Percentiles rank a stretch among this genome's conserved stretches.
Conservation (phyloP, 495 filamentous ascomycete genomes). For the Diplogelasinospora grovesii region DNA sequence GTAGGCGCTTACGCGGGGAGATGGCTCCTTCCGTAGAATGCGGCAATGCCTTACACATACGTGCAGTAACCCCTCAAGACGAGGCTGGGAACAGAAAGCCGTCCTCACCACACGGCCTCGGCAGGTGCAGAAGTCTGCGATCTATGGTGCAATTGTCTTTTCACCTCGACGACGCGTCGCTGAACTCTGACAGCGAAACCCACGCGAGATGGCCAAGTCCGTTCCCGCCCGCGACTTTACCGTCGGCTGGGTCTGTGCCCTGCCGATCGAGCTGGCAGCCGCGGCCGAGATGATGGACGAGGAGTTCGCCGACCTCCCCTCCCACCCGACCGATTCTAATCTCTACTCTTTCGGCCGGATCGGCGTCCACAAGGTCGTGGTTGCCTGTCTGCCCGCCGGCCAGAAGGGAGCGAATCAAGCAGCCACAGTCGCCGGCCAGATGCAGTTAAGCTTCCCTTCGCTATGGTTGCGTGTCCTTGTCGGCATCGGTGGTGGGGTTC, state of each 20-base stretch:
- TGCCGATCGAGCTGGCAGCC: conserved; percentile 40
- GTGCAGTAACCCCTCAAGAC: too few relatives aligned
- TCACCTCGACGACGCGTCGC: too few relatives aligned
- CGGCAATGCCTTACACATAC: too few relatives aligned
- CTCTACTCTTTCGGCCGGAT: conserved; percentile 38
- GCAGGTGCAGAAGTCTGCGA: too few relatives aligned
- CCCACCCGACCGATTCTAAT: conserved; percentile 26
- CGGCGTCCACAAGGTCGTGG: conserved; percentile 37
- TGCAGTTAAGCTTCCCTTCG: conserved; percentile 22
- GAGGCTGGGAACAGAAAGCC: too few relatives aligned
- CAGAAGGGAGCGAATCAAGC: conserved; percentile 32
- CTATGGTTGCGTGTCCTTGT: conserved; percentile 40
- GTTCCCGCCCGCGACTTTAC: too few relatives aligned
- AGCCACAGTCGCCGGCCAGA: conserved; percentile 25
- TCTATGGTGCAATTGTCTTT: too few relatives aligned
- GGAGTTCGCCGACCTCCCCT: conserved; percentile 1
- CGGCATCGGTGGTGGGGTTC: conserved; percentile 40
- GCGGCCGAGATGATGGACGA: conserved; percentile 43
- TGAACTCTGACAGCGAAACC: too few relatives aligned
- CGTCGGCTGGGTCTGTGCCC: conserved; percentile 45
- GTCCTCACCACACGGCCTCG: too few relatives aligned
- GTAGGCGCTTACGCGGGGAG: too few relatives aligned
- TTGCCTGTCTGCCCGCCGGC: conserved; percentile 15
- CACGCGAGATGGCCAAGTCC: too few relatives aligned
- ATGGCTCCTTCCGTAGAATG: too few relatives aligned